phyloP scores from a whole-genome alignment of 805 yeast species.

The Nakazawaea molendinolei region DNA sequence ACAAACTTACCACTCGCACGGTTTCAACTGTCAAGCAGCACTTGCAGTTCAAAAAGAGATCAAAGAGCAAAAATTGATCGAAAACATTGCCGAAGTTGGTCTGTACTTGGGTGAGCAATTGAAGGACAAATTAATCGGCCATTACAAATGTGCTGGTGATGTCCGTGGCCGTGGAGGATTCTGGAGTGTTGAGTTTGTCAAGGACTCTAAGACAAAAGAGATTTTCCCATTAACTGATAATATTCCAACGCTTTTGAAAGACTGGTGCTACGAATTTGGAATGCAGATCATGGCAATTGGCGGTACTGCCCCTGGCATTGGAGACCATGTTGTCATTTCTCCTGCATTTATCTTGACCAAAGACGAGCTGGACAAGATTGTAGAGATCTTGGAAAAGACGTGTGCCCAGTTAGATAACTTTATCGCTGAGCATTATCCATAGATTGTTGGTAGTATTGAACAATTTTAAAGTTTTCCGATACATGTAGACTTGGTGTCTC shows the following conservation, averaged over 20 bases:
- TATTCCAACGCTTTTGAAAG: too few relatives aligned
- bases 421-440: neutral
- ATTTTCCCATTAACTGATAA: conserved; percentile 30
- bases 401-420: neutral
- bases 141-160: conserved; percentile 35
- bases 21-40: conserved; percentile 40
- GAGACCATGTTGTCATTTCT: conserved; percentile 38
- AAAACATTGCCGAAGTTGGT: conserved; percentile 36
- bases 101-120: conserved; percentile 32
- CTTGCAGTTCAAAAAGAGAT: conserved; percentile 39
- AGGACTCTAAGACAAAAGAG: conserved; percentile 38
- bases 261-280: conserved; percentile 31
- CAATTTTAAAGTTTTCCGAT: too few relatives aligned
- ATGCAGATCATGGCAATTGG: conserved; percentile 30
- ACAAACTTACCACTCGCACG: conserved; percentile 46
- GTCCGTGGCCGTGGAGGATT: conserved; percentile 50
- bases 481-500: too few relatives aligned
- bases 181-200: conserved; percentile 46
- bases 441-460: too few relatives aligned
- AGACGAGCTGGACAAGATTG: conserved; percentile 31
- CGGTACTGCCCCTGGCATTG: conserved; percentile 28
- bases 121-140: conserved; percentile 20
- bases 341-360: conserved; percentile 35
- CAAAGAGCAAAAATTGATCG: conserved; percentile 26
- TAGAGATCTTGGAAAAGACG: conserved; percentile 30